Percentiles rank a stretch among this genome's conserved stretches.
Evolutionary conservation across 1,284 basidiomycete species (phyloP).

Genomic region (Moesziomyces globuligerus): DNA sequence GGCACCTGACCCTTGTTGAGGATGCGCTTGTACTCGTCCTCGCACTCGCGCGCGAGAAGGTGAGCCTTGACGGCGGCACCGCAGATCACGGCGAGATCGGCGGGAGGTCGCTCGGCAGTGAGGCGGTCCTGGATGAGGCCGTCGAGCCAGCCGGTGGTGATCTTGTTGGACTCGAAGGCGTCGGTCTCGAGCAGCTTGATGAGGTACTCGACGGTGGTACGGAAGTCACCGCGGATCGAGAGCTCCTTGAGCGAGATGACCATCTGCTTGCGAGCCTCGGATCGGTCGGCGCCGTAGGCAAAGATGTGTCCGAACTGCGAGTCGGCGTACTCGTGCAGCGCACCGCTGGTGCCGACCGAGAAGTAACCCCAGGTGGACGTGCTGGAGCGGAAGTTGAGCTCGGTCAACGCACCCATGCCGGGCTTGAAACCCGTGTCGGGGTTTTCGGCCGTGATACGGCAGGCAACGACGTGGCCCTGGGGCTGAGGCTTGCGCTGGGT

Average conservation of each 20-base stretch:
- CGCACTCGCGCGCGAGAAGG: constrained; percentile 86
- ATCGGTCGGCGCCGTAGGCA: constrained; percentile 95
- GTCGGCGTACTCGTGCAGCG: constrained; percentile 93
- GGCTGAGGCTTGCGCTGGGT: constrained; percentile 94
- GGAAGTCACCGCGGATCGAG: constrained; percentile 97
- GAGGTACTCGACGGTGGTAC: constrained; percentile 92
- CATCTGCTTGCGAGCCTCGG: constrained; percentile 98
- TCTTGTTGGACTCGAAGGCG: constrained; percentile 94
- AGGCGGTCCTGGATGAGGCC: constrained; percentile 93
- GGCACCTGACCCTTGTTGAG: constrained; percentile 99
- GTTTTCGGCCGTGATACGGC: constrained; percentile 99
- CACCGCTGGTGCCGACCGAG: constrained; percentile 93
- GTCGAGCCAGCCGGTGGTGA: constrained; percentile 99
- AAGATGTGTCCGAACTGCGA: constrained; percentile 93
- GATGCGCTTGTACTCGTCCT: constrained; percentile 91
- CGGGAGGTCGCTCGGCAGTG: constrained; percentile 94
- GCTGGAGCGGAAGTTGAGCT: constrained; percentile 98
- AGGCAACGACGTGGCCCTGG: constrained; percentile 98
- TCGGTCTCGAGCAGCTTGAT: constrained; percentile 97
- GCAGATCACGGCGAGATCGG: constrained; percentile 90
- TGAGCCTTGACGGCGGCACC: constrained; percentile 95
- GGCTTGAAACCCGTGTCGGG: constrained; percentile 99
- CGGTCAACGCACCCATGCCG: constrained; percentile 93
- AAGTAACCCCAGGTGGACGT: constrained; percentile 92
- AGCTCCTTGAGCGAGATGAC: constrained; percentile 98